Conservation (phyloP, 305 asterid species). For the Nicotiana rustica region DNA sequence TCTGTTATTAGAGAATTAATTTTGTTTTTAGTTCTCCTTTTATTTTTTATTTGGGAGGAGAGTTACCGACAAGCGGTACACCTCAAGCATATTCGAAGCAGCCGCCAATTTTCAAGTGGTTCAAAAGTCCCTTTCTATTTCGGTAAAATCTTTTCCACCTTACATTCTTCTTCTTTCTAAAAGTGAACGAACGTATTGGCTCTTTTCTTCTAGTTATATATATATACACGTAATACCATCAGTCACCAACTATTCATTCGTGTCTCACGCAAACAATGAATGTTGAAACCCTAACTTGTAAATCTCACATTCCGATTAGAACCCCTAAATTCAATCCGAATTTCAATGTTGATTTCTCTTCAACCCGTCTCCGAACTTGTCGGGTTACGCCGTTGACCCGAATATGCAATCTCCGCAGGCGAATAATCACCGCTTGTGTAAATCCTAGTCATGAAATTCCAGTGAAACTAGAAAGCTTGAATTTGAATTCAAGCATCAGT, state of each 20-base stretch:
- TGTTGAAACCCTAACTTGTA: slow-evolving; percentile 52
- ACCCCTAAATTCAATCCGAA: slow-evolving; percentile 41
- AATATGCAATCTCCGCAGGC: slow-evolving; percentile 30
- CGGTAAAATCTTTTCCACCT: neutral
- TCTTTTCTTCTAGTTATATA: neutral
- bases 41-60: no score
- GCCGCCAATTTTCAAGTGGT: slow-evolving; percentile 31
- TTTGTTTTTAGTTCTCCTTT: no score
- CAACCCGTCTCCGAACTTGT: neutral
- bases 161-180: neutral
- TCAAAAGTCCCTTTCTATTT: neutral
- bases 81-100: slow-evolving; percentile 13
- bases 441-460: slow-evolving; percentile 46
- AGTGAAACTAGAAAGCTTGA: neutral
- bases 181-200: no score
- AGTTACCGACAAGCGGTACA: neutral
- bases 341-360: slow-evolving; percentile 2
- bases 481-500: neutral
- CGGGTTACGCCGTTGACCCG: slow-evolving; percentile 17
- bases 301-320: slow-evolving; percentile 42
- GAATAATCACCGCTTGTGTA: slow-evolving; percentile 52
- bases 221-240: neutral
- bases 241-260: neutral
- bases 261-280: slow-evolving; percentile 41
- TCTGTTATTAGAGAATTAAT: no score